Evolutionary conservation across 1,139 yeast genomes (phyloP).

Genomic region (Geotrichum phurueaensis): DNA sequence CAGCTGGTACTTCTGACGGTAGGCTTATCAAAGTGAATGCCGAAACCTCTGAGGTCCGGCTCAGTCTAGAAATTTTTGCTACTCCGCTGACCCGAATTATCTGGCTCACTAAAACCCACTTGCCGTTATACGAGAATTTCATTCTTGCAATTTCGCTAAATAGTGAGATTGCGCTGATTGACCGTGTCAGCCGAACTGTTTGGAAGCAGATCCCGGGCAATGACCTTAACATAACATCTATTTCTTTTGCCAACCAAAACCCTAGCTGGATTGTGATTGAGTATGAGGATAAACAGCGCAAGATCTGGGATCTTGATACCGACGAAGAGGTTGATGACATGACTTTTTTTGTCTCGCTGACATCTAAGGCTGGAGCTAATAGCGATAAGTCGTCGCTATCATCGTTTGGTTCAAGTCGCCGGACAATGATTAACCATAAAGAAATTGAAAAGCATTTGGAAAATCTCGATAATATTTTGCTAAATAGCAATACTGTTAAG

Average conservation of each 20-base stretch:
- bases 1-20: slow-evolving; percentile 22
- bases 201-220: slow-evolving; percentile 23
- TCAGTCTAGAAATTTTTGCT: slow-evolving; percentile 20
- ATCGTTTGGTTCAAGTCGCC: background rate
- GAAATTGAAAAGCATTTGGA: background rate
- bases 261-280: slow-evolving; percentile 15
- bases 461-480: slow-evolving; percentile 7
- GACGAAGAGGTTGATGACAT: slow-evolving; percentile 19
- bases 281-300: slow-evolving; percentile 20
- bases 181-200: slow-evolving; percentile 15
- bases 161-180: slow-evolving; percentile 23
- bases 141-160: slow-evolving; percentile 22
- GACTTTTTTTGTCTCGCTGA: slow-evolving; percentile 7
- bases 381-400: slow-evolving; percentile 7
- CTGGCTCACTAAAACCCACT: slow-evolving; percentile 4
- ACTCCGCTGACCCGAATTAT: slow-evolving; percentile 21
- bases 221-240: slow-evolving; percentile 17
- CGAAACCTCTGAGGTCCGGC: slow-evolving; percentile 10
- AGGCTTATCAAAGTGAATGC: slow-evolving; percentile 18
- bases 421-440: background rate
- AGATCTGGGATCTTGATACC: slow-evolving; percentile 22
- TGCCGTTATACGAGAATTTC: slow-evolving; percentile 9
- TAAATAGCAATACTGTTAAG: background rate
- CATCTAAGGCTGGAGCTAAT: background rate
- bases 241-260: slow-evolving; percentile 12